Evolutionary conservation across 257 asterid genomes (phyloP), one percentile per base, ranked within the genome.

Genomic region (Fraxinus americana): DNA sequence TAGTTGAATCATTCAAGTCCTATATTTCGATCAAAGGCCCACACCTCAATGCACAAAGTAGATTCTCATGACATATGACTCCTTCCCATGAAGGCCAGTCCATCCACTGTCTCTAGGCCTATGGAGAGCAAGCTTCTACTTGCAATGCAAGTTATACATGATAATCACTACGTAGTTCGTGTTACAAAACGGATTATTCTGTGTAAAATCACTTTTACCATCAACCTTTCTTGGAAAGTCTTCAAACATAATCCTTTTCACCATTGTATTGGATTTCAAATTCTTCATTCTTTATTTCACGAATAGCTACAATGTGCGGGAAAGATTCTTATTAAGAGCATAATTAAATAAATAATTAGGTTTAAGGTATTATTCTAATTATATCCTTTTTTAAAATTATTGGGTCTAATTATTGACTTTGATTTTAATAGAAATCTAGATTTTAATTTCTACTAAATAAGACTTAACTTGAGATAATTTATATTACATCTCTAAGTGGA

Each of bases 11-110:
- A 23, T 12, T 67, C 39, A 82, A 48, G 65, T 86, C 81, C 84
- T 85, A 86, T 1, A 71, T 30, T 5, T 86, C 83, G 10, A 83
- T n/a, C 3, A 68, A 76, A 45, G 29, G 19, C 2, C 17, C 57
- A 32, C 8, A 2, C 2, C 75, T 61, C 48, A 69, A 36, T 13
- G 67, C 80, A 34, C 11, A 76, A 27, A 67, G 23, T 6, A 43
- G 30, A 48, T 43, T 16, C 17, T 45, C 41, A 5, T n/a, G 52
- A 27, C 59, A 76, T 3, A 43, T n/a, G 73, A 50, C 35, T 67
- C 63, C 7, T 74, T 39, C 30, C 72, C 61, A 14, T 7, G 10
- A 16, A 66, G 29, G 59, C 10, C 74, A 54, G 48, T 67, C 80
- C 75, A 77, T 38, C 9, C 50, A 7, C 68, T 25, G 66, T 77